Conservation (phyloP, 106 monocot species). For the Dioscorea dumetorum region DNA sequence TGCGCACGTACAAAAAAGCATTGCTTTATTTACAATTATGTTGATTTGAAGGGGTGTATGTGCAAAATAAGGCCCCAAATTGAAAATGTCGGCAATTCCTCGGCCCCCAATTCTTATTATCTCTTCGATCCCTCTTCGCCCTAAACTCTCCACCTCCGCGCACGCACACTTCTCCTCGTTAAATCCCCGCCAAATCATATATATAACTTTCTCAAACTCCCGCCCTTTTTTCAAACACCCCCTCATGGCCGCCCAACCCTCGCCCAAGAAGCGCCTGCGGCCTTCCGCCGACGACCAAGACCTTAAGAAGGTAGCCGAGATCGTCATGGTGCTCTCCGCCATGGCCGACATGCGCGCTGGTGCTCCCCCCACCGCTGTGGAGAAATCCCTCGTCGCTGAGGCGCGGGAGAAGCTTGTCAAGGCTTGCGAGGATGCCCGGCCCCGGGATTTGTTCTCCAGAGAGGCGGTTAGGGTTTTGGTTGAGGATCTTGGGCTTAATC, state of each 20-base stretch:
- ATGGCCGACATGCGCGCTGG: constrained; percentile 79
- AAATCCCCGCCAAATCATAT: constrained; percentile 9
- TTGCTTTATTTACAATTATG: too few relatives aligned
- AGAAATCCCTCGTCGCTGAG: constrained; percentile 70
- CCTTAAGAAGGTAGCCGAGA: constrained; percentile 73
- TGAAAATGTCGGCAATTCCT: too few relatives aligned
- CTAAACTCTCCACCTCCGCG: not conserved
- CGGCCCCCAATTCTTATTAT: too few relatives aligned
- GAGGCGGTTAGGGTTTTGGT: constrained; percentile 80
- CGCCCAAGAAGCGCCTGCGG: constrained; percentile 30
- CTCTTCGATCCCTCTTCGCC: constrained; percentile 1
- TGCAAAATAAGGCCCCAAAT: too few relatives aligned
- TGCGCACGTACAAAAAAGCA: too few relatives aligned
- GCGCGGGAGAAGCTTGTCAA: constrained; percentile 47
- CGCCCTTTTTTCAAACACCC: constrained; percentile 3
- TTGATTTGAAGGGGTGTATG: too few relatives aligned
- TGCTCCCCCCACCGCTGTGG: constrained; percentile 48
- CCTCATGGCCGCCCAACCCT: constrained; percentile 1
- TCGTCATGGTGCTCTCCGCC: constrained; percentile 85
- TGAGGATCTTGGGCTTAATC: constrained; percentile 80
- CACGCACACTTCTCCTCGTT: not conserved
- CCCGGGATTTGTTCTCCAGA: constrained; percentile 72
- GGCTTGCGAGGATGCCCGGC: constrained; percentile 43
- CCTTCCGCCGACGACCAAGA: constrained; percentile 10
- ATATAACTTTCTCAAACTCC: too few relatives aligned